These are phyloP conservation scores for Chalciporus sp. DNA, from an alignment of 1,284 basidiomycete species.

Conservation along the genomic window DNA sequence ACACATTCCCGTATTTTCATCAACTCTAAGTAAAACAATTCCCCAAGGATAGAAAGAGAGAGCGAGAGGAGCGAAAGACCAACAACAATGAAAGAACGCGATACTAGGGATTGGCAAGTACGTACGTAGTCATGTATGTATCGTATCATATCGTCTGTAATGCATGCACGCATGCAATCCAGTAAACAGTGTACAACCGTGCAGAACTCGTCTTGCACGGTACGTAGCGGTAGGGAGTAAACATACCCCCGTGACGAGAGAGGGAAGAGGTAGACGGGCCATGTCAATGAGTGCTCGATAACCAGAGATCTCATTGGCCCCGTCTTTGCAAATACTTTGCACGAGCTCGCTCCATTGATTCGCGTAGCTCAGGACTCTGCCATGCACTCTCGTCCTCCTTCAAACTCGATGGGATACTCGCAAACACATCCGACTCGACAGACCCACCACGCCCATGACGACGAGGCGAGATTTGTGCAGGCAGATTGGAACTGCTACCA, in stretches of 20 bases:
- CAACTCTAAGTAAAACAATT: not conserved
- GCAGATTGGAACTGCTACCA: conserved; percentile 3
- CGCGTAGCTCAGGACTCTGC: conserved; percentile 61
- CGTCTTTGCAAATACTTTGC: conserved; percentile 37
- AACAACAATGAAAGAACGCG: not conserved
- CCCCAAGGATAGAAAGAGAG: not conserved
- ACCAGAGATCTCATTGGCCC: conserved; percentile 14
- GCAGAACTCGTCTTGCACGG: not conserved
- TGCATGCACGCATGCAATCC: not conserved
- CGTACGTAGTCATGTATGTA: conserved; percentile 1
- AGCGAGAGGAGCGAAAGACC: not conserved
- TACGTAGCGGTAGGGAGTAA: not conserved
- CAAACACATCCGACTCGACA: conserved; percentile 32
- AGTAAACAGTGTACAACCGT: conserved; percentile 1
- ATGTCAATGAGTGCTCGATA: not conserved
- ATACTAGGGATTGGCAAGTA: not conserved
- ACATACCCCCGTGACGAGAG: not conserved
- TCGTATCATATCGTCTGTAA: conserved; percentile 3
- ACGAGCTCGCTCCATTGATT: conserved; percentile 65
- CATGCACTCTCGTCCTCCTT: conserved; percentile 44
- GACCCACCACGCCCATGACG: conserved; percentile 26
- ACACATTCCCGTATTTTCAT: conserved; percentile 8
- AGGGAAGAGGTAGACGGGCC: too few relatives aligned
- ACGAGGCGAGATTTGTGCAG: conserved; percentile 20
- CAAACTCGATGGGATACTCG: conserved; percentile 28